phyloP scores from a whole-genome alignment of 1,139 yeast genomes.

The Blastobotrys petasosporus region DNA sequence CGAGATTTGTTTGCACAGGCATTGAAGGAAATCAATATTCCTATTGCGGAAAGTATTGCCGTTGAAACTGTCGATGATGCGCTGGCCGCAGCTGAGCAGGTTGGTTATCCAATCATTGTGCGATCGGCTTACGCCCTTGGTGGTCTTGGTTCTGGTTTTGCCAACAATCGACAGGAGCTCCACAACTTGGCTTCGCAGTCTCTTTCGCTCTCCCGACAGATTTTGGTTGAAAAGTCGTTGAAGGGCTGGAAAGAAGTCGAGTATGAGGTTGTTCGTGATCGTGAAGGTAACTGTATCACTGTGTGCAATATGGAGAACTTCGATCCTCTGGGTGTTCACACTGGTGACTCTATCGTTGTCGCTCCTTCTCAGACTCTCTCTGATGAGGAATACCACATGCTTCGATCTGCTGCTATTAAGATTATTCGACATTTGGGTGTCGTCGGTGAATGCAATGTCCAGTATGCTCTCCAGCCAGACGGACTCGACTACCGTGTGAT shows the following conservation, averaged over 20 bases:
- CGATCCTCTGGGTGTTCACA: slow-evolving; percentile 96
- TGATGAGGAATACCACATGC: slow-evolving; percentile 97
- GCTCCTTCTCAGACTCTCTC: slow-evolving; percentile 97
- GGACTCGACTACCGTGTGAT: slow-evolving; percentile 93
- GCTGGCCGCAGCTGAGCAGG: slow-evolving; percentile 71
- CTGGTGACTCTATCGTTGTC: slow-evolving; percentile 98
- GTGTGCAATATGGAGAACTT: slow-evolving; percentile 99
- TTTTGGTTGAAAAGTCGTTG: slow-evolving; percentile 89
- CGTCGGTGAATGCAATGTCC: slow-evolving; percentile 98
- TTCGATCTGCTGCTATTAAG: slow-evolving; percentile 94
- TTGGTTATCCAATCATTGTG: slow-evolving; percentile 95
- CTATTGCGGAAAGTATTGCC: slow-evolving; percentile 94
- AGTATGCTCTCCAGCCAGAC: slow-evolving; percentile 92
- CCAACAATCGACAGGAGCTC: slow-evolving; percentile 73
- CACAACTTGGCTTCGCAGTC: slow-evolving; percentile 85
- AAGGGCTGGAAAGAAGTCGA: slow-evolving; percentile 99
- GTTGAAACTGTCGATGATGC: slow-evolving; percentile 94
- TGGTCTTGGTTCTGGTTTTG: slow-evolving; percentile 98
- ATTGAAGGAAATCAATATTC: slow-evolving; percentile 84
- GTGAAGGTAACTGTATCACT: slow-evolving; percentile 94
- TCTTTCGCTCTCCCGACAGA: slow-evolving; percentile 85
- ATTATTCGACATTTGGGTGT: slow-evolving; percentile 97
- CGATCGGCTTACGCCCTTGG: slow-evolving; percentile 98
- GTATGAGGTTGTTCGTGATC: slow-evolving; percentile 96
- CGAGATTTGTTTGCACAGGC: slow-evolving; percentile 95